Evolutionary conservation across 2,329 filamentous ascomycete species (phyloP).

Genomic region (Davidsoniella neocaledoniae): DNA sequence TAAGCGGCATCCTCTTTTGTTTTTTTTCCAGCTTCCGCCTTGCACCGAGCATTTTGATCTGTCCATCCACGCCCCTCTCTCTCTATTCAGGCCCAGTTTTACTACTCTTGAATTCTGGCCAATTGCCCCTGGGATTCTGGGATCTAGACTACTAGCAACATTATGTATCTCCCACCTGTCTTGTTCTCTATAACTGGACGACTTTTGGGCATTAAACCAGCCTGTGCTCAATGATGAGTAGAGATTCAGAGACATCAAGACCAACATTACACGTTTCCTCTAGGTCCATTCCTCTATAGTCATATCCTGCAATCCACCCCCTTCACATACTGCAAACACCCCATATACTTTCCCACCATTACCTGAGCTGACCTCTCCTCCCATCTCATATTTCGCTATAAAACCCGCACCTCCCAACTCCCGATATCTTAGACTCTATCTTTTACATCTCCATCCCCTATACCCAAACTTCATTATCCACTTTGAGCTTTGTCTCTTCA

Average conservation of each 20-base stretch:
- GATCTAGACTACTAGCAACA: slow-evolving; percentile 1
- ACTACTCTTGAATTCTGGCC: slow-evolving; percentile 1
- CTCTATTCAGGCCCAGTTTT: slow-evolving; percentile 6
- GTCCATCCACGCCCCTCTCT: slow-evolving; percentile 6
- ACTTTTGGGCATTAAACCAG: not conserved
- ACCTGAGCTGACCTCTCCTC: not conserved
- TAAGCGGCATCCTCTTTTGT: not conserved
- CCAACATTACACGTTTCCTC: slow-evolving; percentile 11
- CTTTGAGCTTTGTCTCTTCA: not conserved
- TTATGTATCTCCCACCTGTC: too few relatives aligned
- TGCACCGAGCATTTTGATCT: not conserved
- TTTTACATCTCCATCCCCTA: not conserved
- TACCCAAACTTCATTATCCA: not conserved
- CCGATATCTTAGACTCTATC: not conserved
- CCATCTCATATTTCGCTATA: not conserved
- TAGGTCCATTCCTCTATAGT: not conserved
- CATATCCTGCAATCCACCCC: not conserved
- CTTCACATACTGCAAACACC: not conserved
- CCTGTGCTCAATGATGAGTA: not conserved
- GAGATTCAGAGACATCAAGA: not conserved
- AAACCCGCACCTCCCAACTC: slow-evolving; percentile 3
- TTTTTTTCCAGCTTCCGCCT: not conserved
- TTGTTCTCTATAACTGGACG: too few relatives aligned
- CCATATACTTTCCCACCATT: not conserved
- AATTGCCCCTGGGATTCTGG: slow-evolving; percentile 4